phyloP scores from a whole-genome alignment of 176 grass and related monocot species.

The Chrysopogon serrulatus region DNA sequence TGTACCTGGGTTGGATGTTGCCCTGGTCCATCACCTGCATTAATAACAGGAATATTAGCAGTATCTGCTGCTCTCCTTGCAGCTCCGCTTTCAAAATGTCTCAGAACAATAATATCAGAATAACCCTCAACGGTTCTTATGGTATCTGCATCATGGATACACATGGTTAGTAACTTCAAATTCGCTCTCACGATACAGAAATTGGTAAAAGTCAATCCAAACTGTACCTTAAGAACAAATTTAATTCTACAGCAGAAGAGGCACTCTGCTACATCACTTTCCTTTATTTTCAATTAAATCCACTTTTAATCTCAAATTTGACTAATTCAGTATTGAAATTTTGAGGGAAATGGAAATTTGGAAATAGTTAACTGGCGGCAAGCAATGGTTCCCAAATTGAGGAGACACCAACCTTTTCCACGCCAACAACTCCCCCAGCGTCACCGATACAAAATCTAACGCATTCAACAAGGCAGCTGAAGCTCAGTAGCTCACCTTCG shows the following conservation, averaged over 20 bases:
- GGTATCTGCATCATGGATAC: slow-evolving; percentile 57
- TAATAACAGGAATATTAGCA: slow-evolving; percentile 76
- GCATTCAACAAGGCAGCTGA: not conserved
- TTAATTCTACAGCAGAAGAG: not conserved
- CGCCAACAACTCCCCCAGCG: not conserved
- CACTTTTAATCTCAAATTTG: not conserved
- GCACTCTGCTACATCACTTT: too few relatives aligned
- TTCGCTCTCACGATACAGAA: not conserved
- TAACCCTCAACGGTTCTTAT: slow-evolving; percentile 91
- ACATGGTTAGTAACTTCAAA: not conserved
- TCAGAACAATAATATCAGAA: slow-evolving; percentile 79
- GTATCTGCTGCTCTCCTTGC: slow-evolving; percentile 65
- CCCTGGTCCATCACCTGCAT: slow-evolving; percentile 86
- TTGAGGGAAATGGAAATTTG: not conserved
- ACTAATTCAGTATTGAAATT: not conserved
- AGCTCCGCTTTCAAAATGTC: slow-evolving; percentile 91
- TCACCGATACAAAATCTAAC: not conserved
- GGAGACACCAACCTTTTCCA: not conserved
- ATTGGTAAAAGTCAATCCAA: not conserved
- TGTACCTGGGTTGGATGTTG: slow-evolving; percentile 84
- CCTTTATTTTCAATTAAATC: not conserved
- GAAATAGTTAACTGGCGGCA: not conserved
- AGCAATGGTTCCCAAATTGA: not conserved
- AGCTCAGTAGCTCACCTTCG: slow-evolving; percentile 52
- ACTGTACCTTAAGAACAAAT: not conserved